Percentiles rank a stretch among this genome's conserved stretches.
These are phyloP conservation scores for Casuarina cunninghamiana DNA, from an alignment of 306 rosid species.

Conservation along the genomic window DNA sequence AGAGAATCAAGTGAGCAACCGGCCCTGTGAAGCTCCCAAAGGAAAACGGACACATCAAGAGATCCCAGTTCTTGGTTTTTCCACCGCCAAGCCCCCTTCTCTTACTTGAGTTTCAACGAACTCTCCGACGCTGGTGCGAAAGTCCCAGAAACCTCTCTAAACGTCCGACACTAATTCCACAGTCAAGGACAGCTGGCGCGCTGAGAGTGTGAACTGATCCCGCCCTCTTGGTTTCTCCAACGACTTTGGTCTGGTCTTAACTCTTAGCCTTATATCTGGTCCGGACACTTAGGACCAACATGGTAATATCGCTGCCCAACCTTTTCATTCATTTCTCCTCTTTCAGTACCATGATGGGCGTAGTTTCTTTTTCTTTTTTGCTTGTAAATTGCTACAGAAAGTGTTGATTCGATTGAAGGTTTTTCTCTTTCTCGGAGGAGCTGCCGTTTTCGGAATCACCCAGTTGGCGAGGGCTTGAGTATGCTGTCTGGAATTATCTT, in stretches of 20 bases:
- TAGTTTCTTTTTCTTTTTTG: slow-evolving; percentile 11
- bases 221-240: slow-evolving; percentile 25
- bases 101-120: slow-evolving; percentile 6
- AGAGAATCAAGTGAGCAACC: neutral
- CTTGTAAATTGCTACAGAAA: slow-evolving; percentile 19
- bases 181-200: slow-evolving; percentile 39
- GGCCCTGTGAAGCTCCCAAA: slow-evolving; percentile 14
- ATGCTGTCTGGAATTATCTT: slow-evolving; percentile 29
- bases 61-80: slow-evolving; percentile 7
- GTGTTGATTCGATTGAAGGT: slow-evolving; percentile 22
- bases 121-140: neutral
- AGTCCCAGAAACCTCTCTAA: neutral
- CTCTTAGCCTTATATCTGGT: slow-evolving; percentile 13
- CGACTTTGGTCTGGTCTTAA: slow-evolving; percentile 27
- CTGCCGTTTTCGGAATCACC: slow-evolving; percentile 3
- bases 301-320: slow-evolving; percentile 33
- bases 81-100: neutral
- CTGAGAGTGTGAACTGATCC: slow-evolving; percentile 39
- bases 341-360: slow-evolving; percentile 11
- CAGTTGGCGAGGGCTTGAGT: slow-evolving; percentile 21
- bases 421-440: slow-evolving; percentile 4
- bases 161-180: neutral
- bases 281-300: slow-evolving; percentile 7
- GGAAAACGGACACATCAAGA: slow-evolving; percentile 17
- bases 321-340: slow-evolving; percentile 13